Evolutionary conservation across 2,329 filamentous ascomycete species (phyloP).

Genomic region (Ophiostoma montium): DNA sequence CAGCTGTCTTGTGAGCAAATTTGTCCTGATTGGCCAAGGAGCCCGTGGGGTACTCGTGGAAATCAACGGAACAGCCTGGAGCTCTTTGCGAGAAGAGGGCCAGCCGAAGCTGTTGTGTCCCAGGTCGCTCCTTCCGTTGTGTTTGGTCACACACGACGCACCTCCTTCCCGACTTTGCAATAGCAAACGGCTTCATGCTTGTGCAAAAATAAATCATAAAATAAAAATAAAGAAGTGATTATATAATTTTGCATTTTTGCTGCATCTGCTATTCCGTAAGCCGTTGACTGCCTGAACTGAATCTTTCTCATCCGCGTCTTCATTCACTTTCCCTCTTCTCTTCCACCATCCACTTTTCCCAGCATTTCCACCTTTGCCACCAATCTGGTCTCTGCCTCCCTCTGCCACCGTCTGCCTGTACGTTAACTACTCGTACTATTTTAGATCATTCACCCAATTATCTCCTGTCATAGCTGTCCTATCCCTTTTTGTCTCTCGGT

Average conservation of each 20-base stretch:
- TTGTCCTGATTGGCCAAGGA: slow-evolving; percentile 11
- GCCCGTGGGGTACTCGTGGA: not conserved
- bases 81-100: not conserved
- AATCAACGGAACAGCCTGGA: not conserved
- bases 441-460: not conserved
- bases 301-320: not conserved
- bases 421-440: not conserved
- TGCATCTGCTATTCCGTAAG: not conserved
- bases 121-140: not conserved
- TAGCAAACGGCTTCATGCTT: not conserved
- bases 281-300: not conserved
- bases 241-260: not conserved
- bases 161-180: not conserved
- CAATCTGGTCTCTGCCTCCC: not conserved
- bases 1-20: slow-evolving; percentile 3
- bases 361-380: not conserved
- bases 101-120: not conserved
- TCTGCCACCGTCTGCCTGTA: not conserved
- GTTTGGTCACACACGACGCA: not conserved
- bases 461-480: not conserved
- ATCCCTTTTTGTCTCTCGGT: not conserved
- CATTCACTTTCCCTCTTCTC: not conserved
- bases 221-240: not conserved
- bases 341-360: not conserved
- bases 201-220: not conserved